phyloP scores from a whole-genome alignment of 495 filamentous ascomycete genomes.

The Podospora appendiculata region DNA sequence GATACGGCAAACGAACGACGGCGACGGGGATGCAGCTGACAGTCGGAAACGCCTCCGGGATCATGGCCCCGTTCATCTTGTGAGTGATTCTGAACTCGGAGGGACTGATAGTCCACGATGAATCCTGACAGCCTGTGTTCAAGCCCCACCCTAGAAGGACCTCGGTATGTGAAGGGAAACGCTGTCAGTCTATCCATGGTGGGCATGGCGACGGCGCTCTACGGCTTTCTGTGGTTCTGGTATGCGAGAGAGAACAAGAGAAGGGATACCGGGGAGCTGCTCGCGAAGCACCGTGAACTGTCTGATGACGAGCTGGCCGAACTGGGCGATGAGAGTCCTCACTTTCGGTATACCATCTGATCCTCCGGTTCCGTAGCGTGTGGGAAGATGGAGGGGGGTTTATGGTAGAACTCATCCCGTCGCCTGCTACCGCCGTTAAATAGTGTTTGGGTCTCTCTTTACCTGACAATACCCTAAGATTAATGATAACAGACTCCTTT shows the following conservation, averaged over 20 bases:
- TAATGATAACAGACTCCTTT: not conserved
- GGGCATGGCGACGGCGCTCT: conserved; percentile 37
- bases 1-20: conserved; percentile 66
- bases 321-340: conserved; percentile 61
- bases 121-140: not conserved
- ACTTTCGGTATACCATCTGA: conserved; percentile 51
- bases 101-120: no score
- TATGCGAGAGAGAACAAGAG: conserved; percentile 47
- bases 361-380: not conserved
- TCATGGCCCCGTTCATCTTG: conserved; percentile 62
- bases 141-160: conserved; percentile 29
- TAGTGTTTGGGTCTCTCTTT: no score
- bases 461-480: no score
- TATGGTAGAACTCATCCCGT: no score
- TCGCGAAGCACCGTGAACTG: conserved; percentile 46
- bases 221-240: conserved; percentile 46
- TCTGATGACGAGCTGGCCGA: conserved; percentile 60
- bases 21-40: conserved; percentile 64
- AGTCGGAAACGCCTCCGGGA: conserved; percentile 58
- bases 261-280: conserved; percentile 44
- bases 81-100: conserved; percentile 8
- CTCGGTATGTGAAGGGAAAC: conserved; percentile 47
- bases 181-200: conserved; percentile 48
- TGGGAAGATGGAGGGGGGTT: no score
- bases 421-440: no score